A percentile compares a stretch with the other conserved stretches of the same genome.
Conservation (phyloP, 257 asterid genomes). For the Nicotiana tomentosiformis region DNA sequence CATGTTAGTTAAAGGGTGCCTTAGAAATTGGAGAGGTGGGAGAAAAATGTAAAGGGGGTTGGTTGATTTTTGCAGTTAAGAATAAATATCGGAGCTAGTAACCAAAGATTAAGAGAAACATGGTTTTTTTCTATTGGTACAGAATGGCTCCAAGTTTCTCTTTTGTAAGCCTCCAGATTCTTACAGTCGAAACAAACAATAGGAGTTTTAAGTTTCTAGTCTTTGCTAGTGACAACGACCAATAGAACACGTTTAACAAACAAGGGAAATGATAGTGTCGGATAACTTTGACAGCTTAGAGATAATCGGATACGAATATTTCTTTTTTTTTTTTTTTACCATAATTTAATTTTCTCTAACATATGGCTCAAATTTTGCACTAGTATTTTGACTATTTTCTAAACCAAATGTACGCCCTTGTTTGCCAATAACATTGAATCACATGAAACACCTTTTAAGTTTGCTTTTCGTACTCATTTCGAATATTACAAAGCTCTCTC, state of each 20-base stretch:
- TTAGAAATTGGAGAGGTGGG: background rate
- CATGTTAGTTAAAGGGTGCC: constrained; percentile 28
- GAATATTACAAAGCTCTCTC: background rate
- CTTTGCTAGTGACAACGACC: background rate
- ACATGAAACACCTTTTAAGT: background rate
- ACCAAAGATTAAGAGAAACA: constrained; percentile 22
- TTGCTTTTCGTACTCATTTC: background rate
- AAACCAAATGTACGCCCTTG: background rate
- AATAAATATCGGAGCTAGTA: constrained; percentile 9
- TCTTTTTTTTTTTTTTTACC: too few species aligned
- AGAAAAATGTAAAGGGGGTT: background rate
- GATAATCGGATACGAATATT: too few species aligned
- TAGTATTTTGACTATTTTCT: too few species aligned
- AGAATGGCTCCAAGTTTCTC: constrained; percentile 11
- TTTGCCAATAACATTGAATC: background rate
- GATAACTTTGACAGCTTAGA: too few species aligned
- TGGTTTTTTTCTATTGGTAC: constrained; percentile 13
- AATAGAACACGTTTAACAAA: background rate
- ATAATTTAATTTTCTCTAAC: background rate
- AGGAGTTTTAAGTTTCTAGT: background rate
- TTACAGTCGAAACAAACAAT: background rate
- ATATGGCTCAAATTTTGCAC: background rate
- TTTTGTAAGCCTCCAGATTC: background rate
- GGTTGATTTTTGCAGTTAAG: background rate
- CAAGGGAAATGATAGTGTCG: background rate